Evolutionary conservation across 2,329 filamentous ascomycete genomes (phyloP), one percentile per base, ranked within the genome.

Genomic region (Neopestalotiopsis sp.): DNA sequence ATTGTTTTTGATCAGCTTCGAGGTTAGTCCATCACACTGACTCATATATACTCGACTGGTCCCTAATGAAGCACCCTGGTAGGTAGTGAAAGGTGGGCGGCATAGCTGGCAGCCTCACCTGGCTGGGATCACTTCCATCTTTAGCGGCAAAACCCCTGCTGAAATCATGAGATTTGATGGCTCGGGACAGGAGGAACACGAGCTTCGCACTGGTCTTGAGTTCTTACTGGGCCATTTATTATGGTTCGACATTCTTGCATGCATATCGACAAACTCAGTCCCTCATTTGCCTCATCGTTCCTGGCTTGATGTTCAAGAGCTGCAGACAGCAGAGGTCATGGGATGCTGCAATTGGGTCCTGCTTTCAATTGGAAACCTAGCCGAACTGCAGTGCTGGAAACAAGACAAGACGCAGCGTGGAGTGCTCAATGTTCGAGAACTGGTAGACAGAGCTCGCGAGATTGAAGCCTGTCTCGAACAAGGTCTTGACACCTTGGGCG

Each of bases 1-100:
- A 59, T 34, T 59, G 30, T 59, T 59, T 10, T n/a, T 59, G 24
- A 59, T 59, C n/a, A 59, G 57, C 9, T 59, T 59, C 1, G 57
- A 59, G 57, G 57, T 59, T 14, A 17, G 57, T 59, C 2, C 2
- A 13, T 6, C 57, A 30, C n/a, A 58, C n/a, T 28, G 24, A 28
- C 30, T 7, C 6, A 12, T 32, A 28, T 34, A 14, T 2, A 6
- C 2, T 3, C 3, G 13, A 7, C 3, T 20, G 12, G 20, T 12
- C 10, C 4, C 57, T 30, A 17, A 30, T 13, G 7, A 4, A 24
- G 14, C 17, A 28, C 17, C 4, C 28, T 17, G 17, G 7, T 14
- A 59, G 57, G 57, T 59, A 4, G 13, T 59, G 12, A 30, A 34
- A 59, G 57, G 57, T 10, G 57, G 57, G 1, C 12, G 24, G 17